Percentiles rank a stretch among this genome's conserved stretches.
Conservation (phyloP, 441 rosid species). For the Aquilaria agallochum region DNA sequence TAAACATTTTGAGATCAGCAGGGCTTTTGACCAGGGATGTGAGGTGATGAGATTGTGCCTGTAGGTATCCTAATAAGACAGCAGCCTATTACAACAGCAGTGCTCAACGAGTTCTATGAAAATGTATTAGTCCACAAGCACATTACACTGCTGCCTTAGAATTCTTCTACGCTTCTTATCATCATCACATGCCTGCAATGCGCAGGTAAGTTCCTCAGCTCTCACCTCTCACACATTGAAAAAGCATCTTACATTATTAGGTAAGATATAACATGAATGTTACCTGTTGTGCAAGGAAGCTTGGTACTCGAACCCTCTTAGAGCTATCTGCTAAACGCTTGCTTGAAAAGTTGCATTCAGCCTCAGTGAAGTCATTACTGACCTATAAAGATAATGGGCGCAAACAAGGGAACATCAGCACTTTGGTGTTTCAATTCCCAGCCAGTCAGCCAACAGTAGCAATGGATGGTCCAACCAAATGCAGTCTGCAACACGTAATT, state of each 20-base stretch:
- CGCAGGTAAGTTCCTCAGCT: neutral
- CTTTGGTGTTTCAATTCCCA: neutral
- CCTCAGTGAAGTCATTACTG: conserved; percentile 23
- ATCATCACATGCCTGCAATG: conserved; percentile 33
- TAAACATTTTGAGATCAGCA: too few species aligned
- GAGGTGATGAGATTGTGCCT: too few species aligned
- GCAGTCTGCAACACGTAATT: neutral
- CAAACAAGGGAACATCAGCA: neutral
- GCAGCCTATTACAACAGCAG: too few species aligned
- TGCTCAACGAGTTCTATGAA: too few species aligned
- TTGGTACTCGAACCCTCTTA: conserved; percentile 72
- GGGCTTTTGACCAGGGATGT: too few species aligned
- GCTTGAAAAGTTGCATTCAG: conserved; percentile 50
- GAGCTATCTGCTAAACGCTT: conserved; percentile 88
- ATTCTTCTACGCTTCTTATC: conserved; percentile 35
- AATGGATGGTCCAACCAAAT: neutral
- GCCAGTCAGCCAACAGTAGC: neutral
- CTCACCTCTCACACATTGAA: neutral
- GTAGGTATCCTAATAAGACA: too few species aligned
- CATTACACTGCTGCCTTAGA: conserved; percentile 31
- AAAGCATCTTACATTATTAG: neutral
- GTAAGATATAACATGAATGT: neutral
- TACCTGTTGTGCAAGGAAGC: conserved; percentile 59
- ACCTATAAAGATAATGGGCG: conserved; percentile 37
- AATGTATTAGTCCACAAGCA: conserved; percentile 29